These are phyloP conservation scores for Pichia manshurica DNA, from an alignment of 805 yeast genomes.

Conservation along the genomic window DNA sequence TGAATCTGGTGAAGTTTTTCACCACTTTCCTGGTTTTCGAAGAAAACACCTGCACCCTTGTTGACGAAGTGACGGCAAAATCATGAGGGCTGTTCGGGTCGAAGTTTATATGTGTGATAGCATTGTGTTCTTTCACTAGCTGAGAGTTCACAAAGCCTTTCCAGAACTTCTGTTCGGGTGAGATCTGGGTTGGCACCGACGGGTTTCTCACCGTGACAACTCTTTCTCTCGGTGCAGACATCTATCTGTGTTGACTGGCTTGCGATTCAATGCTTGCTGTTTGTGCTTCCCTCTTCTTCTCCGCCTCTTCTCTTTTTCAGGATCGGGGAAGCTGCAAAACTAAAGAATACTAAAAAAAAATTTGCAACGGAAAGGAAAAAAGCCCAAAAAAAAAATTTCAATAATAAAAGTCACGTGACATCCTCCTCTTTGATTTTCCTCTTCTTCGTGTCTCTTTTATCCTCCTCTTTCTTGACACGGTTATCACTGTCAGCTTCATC, in stretches of 20 bases:
- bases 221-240: slow-evolving; percentile 72
- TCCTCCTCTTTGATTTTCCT: no score
- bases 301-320: not conserved
- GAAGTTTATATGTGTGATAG: slow-evolving; percentile 82
- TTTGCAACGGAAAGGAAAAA: no score
- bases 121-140: slow-evolving; percentile 86
- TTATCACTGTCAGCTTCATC: no score
- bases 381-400: no score
- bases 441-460: no score
- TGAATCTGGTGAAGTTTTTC: slow-evolving; percentile 81
- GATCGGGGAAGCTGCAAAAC: no score
- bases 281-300: not conserved
- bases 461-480: no score
- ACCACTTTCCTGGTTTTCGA: slow-evolving; percentile 90
- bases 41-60: slow-evolving; percentile 87
- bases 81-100: slow-evolving; percentile 84
- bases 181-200: slow-evolving; percentile 73
- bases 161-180: slow-evolving; percentile 95
- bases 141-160: slow-evolving; percentile 79
- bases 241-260: slow-evolving; percentile 21
- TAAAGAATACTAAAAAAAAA: no score
- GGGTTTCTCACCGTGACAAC: slow-evolving; percentile 64
- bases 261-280: not conserved
- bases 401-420: no score
- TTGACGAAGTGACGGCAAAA: slow-evolving; percentile 87